Evolutionary conservation across 2,329 filamentous ascomycete genomes (phyloP), one percentile per base, ranked within the genome.

Genomic region (Exophiala xenobiotica): DNA sequence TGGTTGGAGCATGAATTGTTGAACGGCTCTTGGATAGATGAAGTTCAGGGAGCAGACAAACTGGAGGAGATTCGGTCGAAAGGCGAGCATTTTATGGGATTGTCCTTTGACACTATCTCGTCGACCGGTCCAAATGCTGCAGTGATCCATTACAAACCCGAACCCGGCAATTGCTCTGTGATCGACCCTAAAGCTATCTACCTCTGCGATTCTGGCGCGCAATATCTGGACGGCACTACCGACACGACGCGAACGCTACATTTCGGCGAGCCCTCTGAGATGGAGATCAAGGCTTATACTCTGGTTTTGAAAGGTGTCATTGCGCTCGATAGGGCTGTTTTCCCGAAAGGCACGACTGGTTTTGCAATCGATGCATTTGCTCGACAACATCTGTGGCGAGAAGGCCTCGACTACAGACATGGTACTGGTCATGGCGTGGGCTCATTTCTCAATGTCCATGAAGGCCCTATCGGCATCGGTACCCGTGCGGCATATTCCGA

Each of bases 401-500:
- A 92, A 64, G 93, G 93, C 0, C 77, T 99, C 9, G 93, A 99
- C 67, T 99, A 96, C 70, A 83, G 93, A 29, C 93, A 99, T 67
- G 93, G 93, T 50, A 99, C 93, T 3, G 93, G 93, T 7, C 93
- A 99, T 67, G 93, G 93, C 37, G 88, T 99, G 27, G 93, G 93
- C 22, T 96, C 90, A 1, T 99, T 86, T 70, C 74, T 99, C 64
- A 99, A 99, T 61, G 93, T 99, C 0, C 93, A 99, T 67, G 93
- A 99, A 72, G 93, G 93, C 0, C 93, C 93, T 1, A 95, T 99
- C 56, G 93, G 93, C 16, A 95, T 99, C 54, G 93, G 93, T 22
- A 96, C 91, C 7, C 81, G 93, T 38, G 83, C 95, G 31, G 88
- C 95, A 63, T 96, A 92, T 67, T 86, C 89, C 0, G 93, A 99